phyloP scores from a whole-genome alignment of 75 land plant species.

The Pseudotsuga menziesii region DNA sequence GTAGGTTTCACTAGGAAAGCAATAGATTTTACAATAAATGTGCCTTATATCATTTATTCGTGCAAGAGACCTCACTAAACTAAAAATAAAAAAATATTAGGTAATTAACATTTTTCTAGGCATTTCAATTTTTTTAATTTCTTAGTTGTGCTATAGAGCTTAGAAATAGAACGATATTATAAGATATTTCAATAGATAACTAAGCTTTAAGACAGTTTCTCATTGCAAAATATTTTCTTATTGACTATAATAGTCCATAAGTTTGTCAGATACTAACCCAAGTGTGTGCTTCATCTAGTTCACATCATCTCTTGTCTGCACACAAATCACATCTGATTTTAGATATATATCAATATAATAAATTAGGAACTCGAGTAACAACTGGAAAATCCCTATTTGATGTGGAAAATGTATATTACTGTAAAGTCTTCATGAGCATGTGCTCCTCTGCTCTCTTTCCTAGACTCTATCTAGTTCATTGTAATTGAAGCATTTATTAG shows the following conservation, averaged over 20 bases:
- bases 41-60: too few species aligned
- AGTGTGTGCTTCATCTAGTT: conserved; percentile 97
- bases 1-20: not conserved
- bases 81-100: not conserved
- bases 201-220: not conserved
- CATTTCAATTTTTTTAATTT: not conserved
- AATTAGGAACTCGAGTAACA: not conserved
- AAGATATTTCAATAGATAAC: not conserved
- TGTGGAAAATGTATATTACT: conserved; percentile 31
- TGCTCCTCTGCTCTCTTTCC: conserved; percentile 99
- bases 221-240: not conserved
- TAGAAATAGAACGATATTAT: not conserved
- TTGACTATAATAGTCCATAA: not conserved
- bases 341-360: conserved; percentile 1
- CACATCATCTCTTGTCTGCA: conserved; percentile 97
- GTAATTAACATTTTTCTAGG: not conserved
- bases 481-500: conserved; percentile 95
- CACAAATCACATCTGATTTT: not conserved
- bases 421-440: conserved; percentile 99
- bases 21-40: not conserved
- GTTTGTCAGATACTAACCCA: conserved; percentile 56
- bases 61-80: too few species aligned
- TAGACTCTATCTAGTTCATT: conserved; percentile 98
- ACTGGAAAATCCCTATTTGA: not conserved
- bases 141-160: not conserved